A percentile compares a stretch with the other conserved stretches of the same genome.
These are phyloP conservation scores for Cruciata laevipes DNA, from an alignment of 257 asterid species.

Conservation along the genomic window DNA sequence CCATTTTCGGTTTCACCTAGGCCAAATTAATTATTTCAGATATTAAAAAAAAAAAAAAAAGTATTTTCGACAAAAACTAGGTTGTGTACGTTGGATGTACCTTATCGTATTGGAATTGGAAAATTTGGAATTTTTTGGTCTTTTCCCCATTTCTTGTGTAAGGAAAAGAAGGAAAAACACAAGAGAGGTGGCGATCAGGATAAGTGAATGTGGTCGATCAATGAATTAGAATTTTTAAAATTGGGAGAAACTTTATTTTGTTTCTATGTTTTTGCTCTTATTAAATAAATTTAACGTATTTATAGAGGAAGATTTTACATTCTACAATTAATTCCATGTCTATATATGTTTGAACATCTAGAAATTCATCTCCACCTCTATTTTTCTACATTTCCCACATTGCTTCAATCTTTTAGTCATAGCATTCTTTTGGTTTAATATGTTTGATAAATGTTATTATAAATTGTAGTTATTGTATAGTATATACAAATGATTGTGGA, in stretches of 20 bases:
- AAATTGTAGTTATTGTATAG: no score
- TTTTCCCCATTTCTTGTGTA: neutral
- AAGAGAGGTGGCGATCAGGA: neutral
- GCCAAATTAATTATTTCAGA: neutral
- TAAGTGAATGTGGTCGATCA: no score
- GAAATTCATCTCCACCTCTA: neutral
- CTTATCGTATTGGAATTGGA: neutral
- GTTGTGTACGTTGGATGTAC: neutral
- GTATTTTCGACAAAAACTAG: neutral
- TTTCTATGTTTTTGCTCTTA: neutral
- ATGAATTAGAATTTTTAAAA: no score
- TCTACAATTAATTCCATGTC: neutral
- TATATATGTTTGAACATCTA: no score
- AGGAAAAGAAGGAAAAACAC: neutral
- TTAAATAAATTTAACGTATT: no score
- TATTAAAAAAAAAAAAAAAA: no score
- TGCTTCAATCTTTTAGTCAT: no score
- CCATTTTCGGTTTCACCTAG: neutral
- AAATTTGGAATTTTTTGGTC: neutral
- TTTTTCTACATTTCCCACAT: no score
- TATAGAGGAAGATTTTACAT: neutral
- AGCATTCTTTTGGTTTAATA: neutral
- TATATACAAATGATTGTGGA: no score
- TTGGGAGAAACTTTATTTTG: neutral
- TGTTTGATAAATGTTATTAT: no score